phyloP scores from a whole-genome alignment of 331 rosid species.

The Acacia concinna region DNA sequence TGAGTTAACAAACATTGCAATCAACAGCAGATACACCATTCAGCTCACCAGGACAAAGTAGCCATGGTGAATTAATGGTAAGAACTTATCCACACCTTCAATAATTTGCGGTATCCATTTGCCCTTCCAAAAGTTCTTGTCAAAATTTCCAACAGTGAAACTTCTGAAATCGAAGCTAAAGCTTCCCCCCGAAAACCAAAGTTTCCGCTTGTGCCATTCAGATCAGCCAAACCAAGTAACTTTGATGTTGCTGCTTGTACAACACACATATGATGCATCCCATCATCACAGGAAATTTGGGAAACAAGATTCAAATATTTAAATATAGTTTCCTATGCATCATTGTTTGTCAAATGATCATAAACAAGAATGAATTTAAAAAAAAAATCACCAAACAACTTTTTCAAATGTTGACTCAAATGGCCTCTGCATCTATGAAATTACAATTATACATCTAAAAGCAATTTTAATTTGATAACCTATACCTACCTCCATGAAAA shows the following conservation, averaged over 20 bases:
- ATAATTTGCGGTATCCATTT: conserved; percentile 83
- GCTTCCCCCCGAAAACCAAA: conserved; percentile 94
- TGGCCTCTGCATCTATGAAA: neutral
- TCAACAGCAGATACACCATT: conserved; percentile 28
- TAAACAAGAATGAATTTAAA: neutral
- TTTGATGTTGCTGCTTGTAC: conserved; percentile 77
- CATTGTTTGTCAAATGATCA: neutral
- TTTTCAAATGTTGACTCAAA: conserved; percentile 10
- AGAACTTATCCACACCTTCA: conserved; percentile 60
- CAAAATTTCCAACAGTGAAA: conserved; percentile 78
- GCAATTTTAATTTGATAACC: conserved; percentile 8
- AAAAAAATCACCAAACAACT: neutral
- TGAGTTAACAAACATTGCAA: conserved; percentile 33
- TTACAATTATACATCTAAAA: neutral
- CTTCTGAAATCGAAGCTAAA: conserved; percentile 88
- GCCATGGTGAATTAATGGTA: conserved; percentile 17
- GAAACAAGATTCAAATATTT: conserved; percentile 27
- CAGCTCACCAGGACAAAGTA: conserved; percentile 17
- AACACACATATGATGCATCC: conserved; percentile 19
- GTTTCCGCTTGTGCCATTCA: conserved; percentile 45
- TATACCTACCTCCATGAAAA: conserved; percentile 1
- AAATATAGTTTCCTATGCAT: conserved; percentile 19
- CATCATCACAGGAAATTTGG: conserved; percentile 30
- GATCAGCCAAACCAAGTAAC: conserved; percentile 52
- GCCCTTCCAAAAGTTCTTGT: conserved; percentile 85